Evolutionary conservation across 441 rosid genomes (phyloP).

Genomic region (Oxalis stricta): DNA sequence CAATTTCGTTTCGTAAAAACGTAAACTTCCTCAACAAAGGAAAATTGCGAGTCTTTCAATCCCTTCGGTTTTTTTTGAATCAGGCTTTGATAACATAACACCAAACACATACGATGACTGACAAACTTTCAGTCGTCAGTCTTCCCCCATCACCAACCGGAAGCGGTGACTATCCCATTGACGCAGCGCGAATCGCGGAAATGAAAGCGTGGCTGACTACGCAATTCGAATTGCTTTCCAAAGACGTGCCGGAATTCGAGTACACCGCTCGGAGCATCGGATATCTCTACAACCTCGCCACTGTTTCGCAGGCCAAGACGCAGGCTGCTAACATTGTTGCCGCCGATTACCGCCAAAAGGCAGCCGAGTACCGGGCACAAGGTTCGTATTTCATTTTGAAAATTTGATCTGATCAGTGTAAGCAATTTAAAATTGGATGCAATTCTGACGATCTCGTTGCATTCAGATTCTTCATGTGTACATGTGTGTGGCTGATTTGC

Average conservation of each 20-base stretch:
- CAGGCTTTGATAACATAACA: too few species aligned
- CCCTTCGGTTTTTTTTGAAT: too few species aligned
- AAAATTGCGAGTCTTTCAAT: too few species aligned
- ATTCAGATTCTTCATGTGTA: background rate
- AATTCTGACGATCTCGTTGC: background rate
- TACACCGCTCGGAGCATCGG: constrained; percentile 70
- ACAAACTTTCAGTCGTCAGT: constrained; percentile 23
- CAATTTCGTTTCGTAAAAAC: too few species aligned
- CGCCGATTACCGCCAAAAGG: constrained; percentile 73
- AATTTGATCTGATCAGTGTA: too few species aligned
- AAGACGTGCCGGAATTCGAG: constrained; percentile 71
- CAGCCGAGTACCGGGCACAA: constrained; percentile 75
- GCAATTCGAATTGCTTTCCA: constrained; percentile 66
- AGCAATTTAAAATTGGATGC: too few species aligned
- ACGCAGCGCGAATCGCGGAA: constrained; percentile 55
- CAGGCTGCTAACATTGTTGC: constrained; percentile 77
- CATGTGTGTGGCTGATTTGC: background rate
- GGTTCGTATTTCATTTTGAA: constrained; percentile 18
- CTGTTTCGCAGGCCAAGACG: constrained; percentile 74
- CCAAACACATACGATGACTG: too few species aligned
- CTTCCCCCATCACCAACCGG: constrained; percentile 20
- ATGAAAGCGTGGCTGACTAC: constrained; percentile 73
- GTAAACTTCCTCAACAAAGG: too few species aligned
- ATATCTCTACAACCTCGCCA: constrained; percentile 58
- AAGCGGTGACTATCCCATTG: constrained; percentile 27